A percentile compares a stretch with the other conserved stretches of the same genome.
Evolutionary conservation across 2,329 filamentous ascomycete species (phyloP).

Genomic region (Botryotinia calthae): DNA sequence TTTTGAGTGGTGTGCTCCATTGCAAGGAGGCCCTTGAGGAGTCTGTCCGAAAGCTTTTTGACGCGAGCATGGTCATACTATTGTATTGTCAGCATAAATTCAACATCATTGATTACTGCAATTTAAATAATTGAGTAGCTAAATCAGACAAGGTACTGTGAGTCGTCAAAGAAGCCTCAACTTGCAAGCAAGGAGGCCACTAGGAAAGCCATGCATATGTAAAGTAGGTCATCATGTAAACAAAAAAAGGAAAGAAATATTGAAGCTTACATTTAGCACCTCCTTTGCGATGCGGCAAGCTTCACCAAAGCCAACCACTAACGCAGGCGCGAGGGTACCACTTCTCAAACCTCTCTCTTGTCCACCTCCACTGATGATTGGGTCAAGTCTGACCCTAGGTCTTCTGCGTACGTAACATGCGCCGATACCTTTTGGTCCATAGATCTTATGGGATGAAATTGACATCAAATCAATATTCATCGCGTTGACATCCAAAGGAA

Average conservation of each 20-base stretch:
- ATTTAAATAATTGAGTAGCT: slow-evolving; percentile 29
- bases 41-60: slow-evolving; percentile 74
- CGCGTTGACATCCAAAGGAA: slow-evolving; percentile 91
- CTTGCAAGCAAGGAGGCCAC: slow-evolving; percentile 49
- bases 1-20: slow-evolving; percentile 94
- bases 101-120: slow-evolving; percentile 31
- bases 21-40: slow-evolving; percentile 76
- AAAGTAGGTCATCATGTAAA: slow-evolving; percentile 74
- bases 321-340: slow-evolving; percentile 84
- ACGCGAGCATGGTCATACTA: slow-evolving; percentile 93
- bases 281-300: slow-evolving; percentile 88
- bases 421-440: slow-evolving; percentile 94
- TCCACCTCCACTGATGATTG: slow-evolving; percentile 92
- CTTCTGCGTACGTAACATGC: slow-evolving; percentile 93
- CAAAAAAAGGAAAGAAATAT: slow-evolving; percentile 23
- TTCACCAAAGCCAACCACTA: slow-evolving; percentile 92
- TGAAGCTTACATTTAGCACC: slow-evolving; percentile 76
- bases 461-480: slow-evolving; percentile 99
- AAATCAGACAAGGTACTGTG: slow-evolving; percentile 37
- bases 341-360: slow-evolving; percentile 94
- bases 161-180: slow-evolving; percentile 40
- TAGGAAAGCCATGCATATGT: slow-evolving; percentile 91
- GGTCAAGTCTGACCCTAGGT: slow-evolving; percentile 89
- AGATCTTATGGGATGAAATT: slow-evolving; percentile 97
- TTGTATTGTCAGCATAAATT: slow-evolving; percentile 30